These are phyloP conservation scores for Vigna angularis DNA, from an alignment of 306 rosid species.

Conservation along the genomic window DNA sequence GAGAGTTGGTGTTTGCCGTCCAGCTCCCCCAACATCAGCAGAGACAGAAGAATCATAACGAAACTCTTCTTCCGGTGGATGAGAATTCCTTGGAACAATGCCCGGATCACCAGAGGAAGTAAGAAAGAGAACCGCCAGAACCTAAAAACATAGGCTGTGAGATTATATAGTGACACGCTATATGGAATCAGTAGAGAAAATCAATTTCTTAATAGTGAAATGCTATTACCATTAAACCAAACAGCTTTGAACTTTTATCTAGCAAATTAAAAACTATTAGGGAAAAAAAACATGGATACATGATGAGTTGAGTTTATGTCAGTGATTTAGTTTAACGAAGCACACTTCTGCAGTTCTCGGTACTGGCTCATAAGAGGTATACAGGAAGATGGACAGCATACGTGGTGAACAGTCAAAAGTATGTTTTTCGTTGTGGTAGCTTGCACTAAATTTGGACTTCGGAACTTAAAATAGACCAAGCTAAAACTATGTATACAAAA, in stretches of 20 bases:
- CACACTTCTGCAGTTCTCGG: conserved; percentile 22
- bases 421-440: neutral
- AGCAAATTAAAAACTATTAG: conserved; percentile 1
- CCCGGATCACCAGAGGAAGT: conserved; percentile 97
- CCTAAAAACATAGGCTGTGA: conserved; percentile 64
- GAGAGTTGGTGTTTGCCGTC: conserved; percentile 82
- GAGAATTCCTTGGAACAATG: conserved; percentile 83
- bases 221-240: conserved; percentile 1
- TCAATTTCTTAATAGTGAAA: conserved; percentile 8
- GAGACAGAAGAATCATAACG: conserved; percentile 70
- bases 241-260: neutral
- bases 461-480: conserved; percentile 17
- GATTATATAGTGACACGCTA: conserved; percentile 49
- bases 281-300: neutral
- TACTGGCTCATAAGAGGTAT: conserved; percentile 14
- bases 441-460: conserved; percentile 9
- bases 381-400: conserved; percentile 1
- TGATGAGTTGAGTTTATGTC: conserved; percentile 1
- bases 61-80: conserved; percentile 92
- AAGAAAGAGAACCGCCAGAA: conserved; percentile 85
- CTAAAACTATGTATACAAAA: neutral
- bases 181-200: conserved; percentile 16
- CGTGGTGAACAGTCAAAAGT: conserved; percentile 28
- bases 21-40: conserved; percentile 59
- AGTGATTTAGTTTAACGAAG: neutral